Evolutionary conservation across 106 monocot species (phyloP).

Genomic region (Platanthera zijinensis): DNA sequence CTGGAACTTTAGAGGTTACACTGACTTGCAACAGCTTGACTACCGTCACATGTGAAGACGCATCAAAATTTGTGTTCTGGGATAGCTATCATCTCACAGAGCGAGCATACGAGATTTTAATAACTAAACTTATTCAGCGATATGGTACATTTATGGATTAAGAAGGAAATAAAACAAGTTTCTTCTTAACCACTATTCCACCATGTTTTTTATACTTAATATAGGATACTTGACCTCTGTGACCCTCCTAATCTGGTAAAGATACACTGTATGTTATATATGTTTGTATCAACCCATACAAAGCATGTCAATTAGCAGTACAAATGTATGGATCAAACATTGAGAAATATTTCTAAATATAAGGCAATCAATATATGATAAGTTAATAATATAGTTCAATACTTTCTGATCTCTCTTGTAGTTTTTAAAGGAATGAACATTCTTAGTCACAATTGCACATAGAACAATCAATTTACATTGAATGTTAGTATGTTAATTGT

Average conservation of each 20-base stretch:
- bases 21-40: conserved; percentile 29
- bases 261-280: too few relatives aligned
- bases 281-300: too few relatives aligned
- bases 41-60: conserved; percentile 20
- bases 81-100: conserved; percentile 41
- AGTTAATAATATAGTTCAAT: too few relatives aligned
- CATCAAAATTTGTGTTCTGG: conserved; percentile 34
- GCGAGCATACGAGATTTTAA: conserved; percentile 24
- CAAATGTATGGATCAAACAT: too few relatives aligned
- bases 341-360: too few relatives aligned
- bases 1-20: conserved; percentile 26
- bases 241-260: neutral
- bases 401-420: too few relatives aligned
- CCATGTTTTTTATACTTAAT: neutral
- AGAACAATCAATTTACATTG: too few relatives aligned
- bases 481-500: too few relatives aligned
- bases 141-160: conserved; percentile 11
- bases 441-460: too few relatives aligned
- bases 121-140: conserved; percentile 12
- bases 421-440: too few relatives aligned
- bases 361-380: too few relatives aligned
- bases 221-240: neutral
- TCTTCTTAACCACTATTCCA: neutral
- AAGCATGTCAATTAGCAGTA: too few relatives aligned
- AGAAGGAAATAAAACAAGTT: neutral